Base-by-base conservation (phyloP, 805 yeast species). In the Candida parachauliodes region DNA sequence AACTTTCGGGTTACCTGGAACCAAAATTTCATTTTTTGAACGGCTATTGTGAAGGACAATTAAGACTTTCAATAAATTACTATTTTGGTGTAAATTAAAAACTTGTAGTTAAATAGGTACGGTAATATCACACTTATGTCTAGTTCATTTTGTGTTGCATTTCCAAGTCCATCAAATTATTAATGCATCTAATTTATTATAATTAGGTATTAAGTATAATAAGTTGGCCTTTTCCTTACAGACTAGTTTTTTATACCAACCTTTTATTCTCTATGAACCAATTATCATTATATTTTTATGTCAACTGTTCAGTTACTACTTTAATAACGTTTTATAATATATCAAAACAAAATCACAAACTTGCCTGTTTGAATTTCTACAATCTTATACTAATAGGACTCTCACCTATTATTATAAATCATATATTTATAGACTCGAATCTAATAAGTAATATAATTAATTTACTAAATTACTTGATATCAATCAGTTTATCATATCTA, bases 171-270 rank as follows among this genome's bases (percentile, higher is more conserved):
- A 15, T 27, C 30, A 18, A 27, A 27, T 27, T 27, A 14, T 12
- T 18, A 14, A 27, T 27, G 30, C 30, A 27, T 27, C 16, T 27
- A 27, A 27, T 27, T 27, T 27, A 27, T 27, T 14, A 27, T 27
- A 8, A 27, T 12, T 15, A 8, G 16, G 19, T n/a, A n/a, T n/a
- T n/a, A n/a, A n/a, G n/a, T n/a, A n/a, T n/a, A n/a, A n/a, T n/a
- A n/a, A n/a, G n/a, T n/a, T n/a, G n/a, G n/a, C n/a, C n/a, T n/a
- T n/a, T n/a, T n/a, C n/a, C n/a, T n/a, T n/a, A n/a, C n/a, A n/a
- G n/a, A n/a, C n/a, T n/a, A n/a, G n/a, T n/a, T n/a, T n/a, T n/a
- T n/a, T n/a, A 11, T 26, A 11, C 14, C 16, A 26, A 6, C 28
- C 28, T 11, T 26, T 26, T 26, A 4, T 27, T 27, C 19, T 24